Evolutionary conservation across 768 basidiomycete genomes (phyloP).

Genomic region (Obba rivulosa): DNA sequence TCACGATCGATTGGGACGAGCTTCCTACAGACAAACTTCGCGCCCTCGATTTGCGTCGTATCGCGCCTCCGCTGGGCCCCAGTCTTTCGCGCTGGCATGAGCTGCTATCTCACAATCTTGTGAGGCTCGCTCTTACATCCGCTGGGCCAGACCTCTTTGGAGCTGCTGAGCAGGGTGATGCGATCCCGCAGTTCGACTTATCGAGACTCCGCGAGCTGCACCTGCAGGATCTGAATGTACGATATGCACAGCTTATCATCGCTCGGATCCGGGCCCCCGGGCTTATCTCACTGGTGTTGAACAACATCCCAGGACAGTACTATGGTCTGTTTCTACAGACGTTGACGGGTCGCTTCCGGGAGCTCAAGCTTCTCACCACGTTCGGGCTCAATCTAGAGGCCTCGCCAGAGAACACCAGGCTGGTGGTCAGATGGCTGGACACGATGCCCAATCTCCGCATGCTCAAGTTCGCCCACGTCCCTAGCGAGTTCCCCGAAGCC

Average conservation of each 20-base stretch:
- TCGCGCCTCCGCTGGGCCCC: slow-evolving; percentile 50
- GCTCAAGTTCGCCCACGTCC: slow-evolving; percentile 17
- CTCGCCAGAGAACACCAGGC: slow-evolving; percentile 17
- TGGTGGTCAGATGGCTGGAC: slow-evolving; percentile 46
- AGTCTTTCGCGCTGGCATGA: slow-evolving; percentile 44
- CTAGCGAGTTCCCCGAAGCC: slow-evolving; percentile 37
- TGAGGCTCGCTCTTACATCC: slow-evolving; percentile 55
- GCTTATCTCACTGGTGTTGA: slow-evolving; percentile 52
- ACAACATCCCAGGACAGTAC: slow-evolving; percentile 46
- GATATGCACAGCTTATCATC: slow-evolving; percentile 43
- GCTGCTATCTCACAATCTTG: slow-evolving; percentile 40
- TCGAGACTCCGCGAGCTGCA: slow-evolving; percentile 45
- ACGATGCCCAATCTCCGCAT: slow-evolving; percentile 48
- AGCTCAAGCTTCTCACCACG: slow-evolving; percentile 50
- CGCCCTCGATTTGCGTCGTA: slow-evolving; percentile 58
- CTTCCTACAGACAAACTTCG: slow-evolving; percentile 49
- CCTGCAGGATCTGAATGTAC: slow-evolving; percentile 49
- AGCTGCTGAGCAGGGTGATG: slow-evolving; percentile 17
- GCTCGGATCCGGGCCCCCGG: slow-evolving; percentile 51
- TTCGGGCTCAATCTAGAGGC: slow-evolving; percentile 37
- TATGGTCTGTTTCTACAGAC: slow-evolving; percentile 42
- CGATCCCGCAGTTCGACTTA: slow-evolving; percentile 25
- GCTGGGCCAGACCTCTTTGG: slow-evolving; percentile 34
- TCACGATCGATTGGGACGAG: slow-evolving; percentile 55
- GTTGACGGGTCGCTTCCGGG: slow-evolving; percentile 44